Base-by-base conservation (phyloP, 306 rosid species). In the Oxytropis ochrocephala region DNA sequence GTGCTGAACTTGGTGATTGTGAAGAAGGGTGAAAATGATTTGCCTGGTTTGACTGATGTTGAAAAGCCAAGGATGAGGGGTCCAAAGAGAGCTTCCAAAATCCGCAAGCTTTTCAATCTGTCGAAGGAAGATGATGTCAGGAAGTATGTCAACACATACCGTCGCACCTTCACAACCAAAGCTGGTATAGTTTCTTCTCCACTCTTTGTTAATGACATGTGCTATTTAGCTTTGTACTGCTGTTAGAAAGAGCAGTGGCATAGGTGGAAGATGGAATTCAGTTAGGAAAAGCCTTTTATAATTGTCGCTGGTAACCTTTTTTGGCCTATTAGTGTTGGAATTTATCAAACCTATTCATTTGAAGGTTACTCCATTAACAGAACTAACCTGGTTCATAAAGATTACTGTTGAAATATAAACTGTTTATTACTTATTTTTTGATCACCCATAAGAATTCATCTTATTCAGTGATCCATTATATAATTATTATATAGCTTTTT, bases 51-150 rank as follows among this genome's bases (percentile, higher is more conserved):
- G 62, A 78, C 81, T 0, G 81, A 78, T 35, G 51, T 78, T 46
- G 81, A 78, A 9, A 78, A 78, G 77, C 81, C 81, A 24, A 78
- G 81, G 44, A 78, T 78, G 81, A 78, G 81, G 69, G 81, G 81
- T 47, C 81, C 81, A 4, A 78, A 78, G 54, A 78, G 77, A 56
- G 81, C 81, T 6, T 78, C 81, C 33, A 78, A 78, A 7, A 78
- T 78, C 52, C 81, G 81, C 10, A 78, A 78, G 69, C 63, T 78
- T 19, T 78, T 78, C 64, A 78, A 78, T 44, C 42, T 78, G 41
- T 71, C 81, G 0, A 78, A 78, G 81, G 81, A 78, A 11, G 81
- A 78, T 64, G 82, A 78, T 56, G 82, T 78, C 35, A 72, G 82
- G 78, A 78, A 78, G 64, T 78, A 78, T 72, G 82, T 78, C 43